Evolutionary conservation across 345 rosid genomes (phyloP).

Genomic region (Schrenkiella parvula): DNA sequence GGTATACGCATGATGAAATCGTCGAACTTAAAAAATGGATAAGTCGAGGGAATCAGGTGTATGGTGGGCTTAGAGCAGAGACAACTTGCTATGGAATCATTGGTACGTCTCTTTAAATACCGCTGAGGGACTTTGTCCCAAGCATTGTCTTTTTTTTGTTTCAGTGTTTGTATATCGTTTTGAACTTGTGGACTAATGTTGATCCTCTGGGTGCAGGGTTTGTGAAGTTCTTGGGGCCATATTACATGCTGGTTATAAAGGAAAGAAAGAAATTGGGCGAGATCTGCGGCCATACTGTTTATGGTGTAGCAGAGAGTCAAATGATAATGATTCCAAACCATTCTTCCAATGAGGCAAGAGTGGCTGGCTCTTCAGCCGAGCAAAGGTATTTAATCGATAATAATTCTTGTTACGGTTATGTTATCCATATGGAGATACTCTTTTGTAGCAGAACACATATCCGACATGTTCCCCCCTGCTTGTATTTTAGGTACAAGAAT

Average conservation of each 20-base stretch:
- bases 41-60: slow-evolving; percentile 48
- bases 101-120: slow-evolving; percentile 40
- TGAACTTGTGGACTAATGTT: slow-evolving; percentile 1
- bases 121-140: neutral
- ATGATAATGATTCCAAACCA: slow-evolving; percentile 66
- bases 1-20: slow-evolving; percentile 57
- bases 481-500: slow-evolving; percentile 70
- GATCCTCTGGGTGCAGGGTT: slow-evolving; percentile 53
- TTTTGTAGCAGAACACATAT: neutral
- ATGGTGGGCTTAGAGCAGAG: slow-evolving; percentile 65
- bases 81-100: slow-evolving; percentile 78
- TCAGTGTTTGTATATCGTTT: neutral
- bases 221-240: slow-evolving; percentile 80
- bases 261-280: slow-evolving; percentile 75
- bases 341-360: slow-evolving; percentile 46
- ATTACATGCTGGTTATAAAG: slow-evolving; percentile 81
- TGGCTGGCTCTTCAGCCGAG: slow-evolving; percentile 71
- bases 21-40: slow-evolving; percentile 53
- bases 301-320: slow-evolving; percentile 57
- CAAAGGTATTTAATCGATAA: slow-evolving; percentile 42
- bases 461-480: neutral
- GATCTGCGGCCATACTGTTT: slow-evolving; percentile 68
- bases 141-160: neutral
- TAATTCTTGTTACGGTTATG: slow-evolving; percentile 41
- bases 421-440: slow-evolving; percentile 36